These are phyloP conservation scores for Elongisporangium undulatum DNA, from an alignment of 352 stramenopile species.

Conservation along the genomic window DNA sequence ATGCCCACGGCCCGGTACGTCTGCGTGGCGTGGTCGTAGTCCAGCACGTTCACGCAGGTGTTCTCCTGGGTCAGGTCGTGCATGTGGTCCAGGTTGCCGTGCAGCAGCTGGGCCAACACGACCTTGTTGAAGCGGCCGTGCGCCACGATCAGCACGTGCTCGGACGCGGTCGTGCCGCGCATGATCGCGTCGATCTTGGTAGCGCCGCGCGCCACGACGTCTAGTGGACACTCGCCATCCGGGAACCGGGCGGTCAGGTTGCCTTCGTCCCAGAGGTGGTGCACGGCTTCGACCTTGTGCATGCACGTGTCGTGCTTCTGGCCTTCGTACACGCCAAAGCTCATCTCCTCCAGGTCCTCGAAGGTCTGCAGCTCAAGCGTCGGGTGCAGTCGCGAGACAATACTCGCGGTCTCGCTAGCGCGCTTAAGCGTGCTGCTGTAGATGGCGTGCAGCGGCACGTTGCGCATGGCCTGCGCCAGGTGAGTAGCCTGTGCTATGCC, in stretches of 20 bases:
- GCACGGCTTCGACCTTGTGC: slow-evolving; percentile 30
- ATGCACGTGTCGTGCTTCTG: slow-evolving; percentile 49
- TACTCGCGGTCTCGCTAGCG: slow-evolving; percentile 43
- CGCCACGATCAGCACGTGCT: slow-evolving; percentile 74
- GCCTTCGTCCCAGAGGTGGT: slow-evolving; percentile 55
- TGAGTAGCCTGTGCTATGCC: slow-evolving; percentile 53
- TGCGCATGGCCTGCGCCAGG: slow-evolving; percentile 56
- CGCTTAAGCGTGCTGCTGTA: slow-evolving; percentile 65
- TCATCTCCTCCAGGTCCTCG: slow-evolving; percentile 78
- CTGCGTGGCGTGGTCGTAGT: slow-evolving; percentile 59
- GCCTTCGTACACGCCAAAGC: slow-evolving; percentile 72
- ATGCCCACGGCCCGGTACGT: slow-evolving; percentile 55
- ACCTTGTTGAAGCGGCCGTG: slow-evolving; percentile 87
- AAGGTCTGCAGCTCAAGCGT: slow-evolving; percentile 56
- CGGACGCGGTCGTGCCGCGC: slow-evolving; percentile 19
- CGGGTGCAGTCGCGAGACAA: slow-evolving; percentile 47
- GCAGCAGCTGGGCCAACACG: slow-evolving; percentile 62
- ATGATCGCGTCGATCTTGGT: slow-evolving; percentile 61
- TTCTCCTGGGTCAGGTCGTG: slow-evolving; percentile 74
- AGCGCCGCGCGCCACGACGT: slow-evolving; percentile 63
- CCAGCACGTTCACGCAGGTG: slow-evolving; percentile 84
- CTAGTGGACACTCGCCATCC: slow-evolving; percentile 56
- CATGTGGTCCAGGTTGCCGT: slow-evolving; percentile 55
- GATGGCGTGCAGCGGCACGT: slow-evolving; percentile 59
- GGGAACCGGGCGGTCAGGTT: slow-evolving; percentile 50